Percentiles rank a stretch among this genome's conserved stretches.
These are phyloP conservation scores for Flaveria floridana DNA, from an alignment of 140 eudicot species.

Conservation along the genomic window DNA sequence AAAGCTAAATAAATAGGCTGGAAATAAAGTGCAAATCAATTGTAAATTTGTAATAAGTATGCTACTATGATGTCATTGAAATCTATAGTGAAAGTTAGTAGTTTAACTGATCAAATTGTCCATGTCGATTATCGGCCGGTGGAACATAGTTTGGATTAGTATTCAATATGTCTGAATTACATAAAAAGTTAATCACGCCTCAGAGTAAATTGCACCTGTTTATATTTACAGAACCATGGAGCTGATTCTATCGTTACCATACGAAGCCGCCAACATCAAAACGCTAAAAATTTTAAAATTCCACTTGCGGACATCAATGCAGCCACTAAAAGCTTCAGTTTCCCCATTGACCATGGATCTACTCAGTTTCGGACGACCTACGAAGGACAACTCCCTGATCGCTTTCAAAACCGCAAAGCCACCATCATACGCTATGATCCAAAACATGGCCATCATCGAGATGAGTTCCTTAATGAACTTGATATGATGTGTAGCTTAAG, in stretches of 20 bases:
- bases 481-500: background rate
- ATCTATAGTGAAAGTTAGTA: no score
- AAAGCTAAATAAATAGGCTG: no score
- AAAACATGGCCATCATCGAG: background rate
- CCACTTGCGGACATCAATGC: background rate
- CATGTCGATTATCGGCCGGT: no score
- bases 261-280: background rate
- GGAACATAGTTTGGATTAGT: no score
- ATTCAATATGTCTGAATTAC: no score
- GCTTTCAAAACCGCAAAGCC: background rate
- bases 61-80: no score
- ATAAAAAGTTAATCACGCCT: background rate
- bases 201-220: background rate
- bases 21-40: background rate
- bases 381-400: background rate
- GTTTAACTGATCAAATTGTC: no score
- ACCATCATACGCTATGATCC: background rate
- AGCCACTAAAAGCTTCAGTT: background rate
- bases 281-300: background rate
- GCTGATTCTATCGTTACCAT: background rate
- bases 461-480: background rate
- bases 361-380: background rate
- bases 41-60: background rate
- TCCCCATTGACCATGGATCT: background rate
- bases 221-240: background rate